Conservation (phyloP, 2,329 filamentous ascomycete genomes). For the Penicillium italicum region DNA sequence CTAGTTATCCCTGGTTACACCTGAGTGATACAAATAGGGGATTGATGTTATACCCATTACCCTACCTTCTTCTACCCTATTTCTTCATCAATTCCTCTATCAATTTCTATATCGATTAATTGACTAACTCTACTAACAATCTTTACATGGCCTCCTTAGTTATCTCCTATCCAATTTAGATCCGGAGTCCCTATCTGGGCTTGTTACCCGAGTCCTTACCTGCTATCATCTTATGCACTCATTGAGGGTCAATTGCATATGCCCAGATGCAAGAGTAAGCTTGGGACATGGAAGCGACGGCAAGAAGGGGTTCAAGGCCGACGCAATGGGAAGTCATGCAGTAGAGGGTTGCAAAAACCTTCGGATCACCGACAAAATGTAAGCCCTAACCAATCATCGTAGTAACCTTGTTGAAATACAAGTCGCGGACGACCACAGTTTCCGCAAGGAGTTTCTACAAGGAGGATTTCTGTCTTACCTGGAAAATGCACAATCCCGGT, state of each 20-base stretch:
- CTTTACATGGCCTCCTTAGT: not conserved
- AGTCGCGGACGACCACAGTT: not conserved
- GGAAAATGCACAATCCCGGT: not conserved
- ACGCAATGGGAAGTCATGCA: not conserved
- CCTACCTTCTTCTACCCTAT: not conserved
- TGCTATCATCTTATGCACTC: not conserved
- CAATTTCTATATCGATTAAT: not conserved
- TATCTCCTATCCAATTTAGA: not conserved
- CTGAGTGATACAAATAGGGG: not conserved
- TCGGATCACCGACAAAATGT: not conserved
- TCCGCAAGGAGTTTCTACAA: not conserved
- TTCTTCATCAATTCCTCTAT: not conserved
- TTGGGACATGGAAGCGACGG: not conserved
- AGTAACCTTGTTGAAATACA: not conserved
- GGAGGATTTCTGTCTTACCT: not conserved
- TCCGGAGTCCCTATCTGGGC: not conserved
- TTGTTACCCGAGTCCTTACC: not conserved
- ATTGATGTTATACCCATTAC: not conserved
- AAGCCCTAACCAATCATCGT: not conserved
- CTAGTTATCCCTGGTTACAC: not conserved
- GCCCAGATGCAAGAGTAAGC: not conserved
- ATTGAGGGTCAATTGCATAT: not conserved
- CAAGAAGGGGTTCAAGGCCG: not conserved
- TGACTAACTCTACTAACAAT: not conserved
- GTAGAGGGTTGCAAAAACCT: not conserved